Conservation (phyloP, 345 rosid species). For the Salix suchowensis region DNA sequence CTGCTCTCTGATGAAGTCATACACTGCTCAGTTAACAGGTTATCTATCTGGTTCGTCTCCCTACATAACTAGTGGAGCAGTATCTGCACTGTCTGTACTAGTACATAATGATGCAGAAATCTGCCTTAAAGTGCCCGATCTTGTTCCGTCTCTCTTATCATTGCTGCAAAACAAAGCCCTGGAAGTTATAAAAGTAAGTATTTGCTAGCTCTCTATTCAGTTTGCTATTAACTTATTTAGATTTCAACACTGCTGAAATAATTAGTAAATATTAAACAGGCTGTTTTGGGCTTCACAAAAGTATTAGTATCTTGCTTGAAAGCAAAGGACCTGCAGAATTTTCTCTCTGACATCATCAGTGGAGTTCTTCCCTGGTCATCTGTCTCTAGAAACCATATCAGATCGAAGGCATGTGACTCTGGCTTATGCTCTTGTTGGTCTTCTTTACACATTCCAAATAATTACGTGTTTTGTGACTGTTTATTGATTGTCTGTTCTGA, state of each 20-base stretch:
- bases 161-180: constrained; percentile 74
- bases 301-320: constrained; percentile 70
- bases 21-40: constrained; percentile 63
- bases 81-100: constrained; percentile 79
- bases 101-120: constrained; percentile 60
- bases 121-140: constrained; percentile 55
- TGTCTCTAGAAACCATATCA: constrained; percentile 84
- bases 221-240: background rate
- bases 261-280: constrained; percentile 40
- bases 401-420: constrained; percentile 53
- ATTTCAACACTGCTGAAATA: background rate
- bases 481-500: background rate
- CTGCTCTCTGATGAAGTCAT: constrained; percentile 14
- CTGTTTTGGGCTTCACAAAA: constrained; percentile 84
- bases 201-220: background rate
- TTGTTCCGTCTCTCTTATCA: constrained; percentile 67
- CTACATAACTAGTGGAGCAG: constrained; percentile 90
- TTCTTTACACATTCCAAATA: background rate
- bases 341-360: constrained; percentile 45
- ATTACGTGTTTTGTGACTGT: background rate
- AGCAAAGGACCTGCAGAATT: constrained; percentile 58
- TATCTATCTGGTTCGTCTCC: constrained; percentile 90
- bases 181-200: constrained; percentile 75
- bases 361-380: constrained; percentile 76
- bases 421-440: background rate